Percentiles rank a stretch among this genome's conserved stretches.
phyloP scores from a whole-genome alignment of 306 rosid species.

The Vigna angularis region DNA sequence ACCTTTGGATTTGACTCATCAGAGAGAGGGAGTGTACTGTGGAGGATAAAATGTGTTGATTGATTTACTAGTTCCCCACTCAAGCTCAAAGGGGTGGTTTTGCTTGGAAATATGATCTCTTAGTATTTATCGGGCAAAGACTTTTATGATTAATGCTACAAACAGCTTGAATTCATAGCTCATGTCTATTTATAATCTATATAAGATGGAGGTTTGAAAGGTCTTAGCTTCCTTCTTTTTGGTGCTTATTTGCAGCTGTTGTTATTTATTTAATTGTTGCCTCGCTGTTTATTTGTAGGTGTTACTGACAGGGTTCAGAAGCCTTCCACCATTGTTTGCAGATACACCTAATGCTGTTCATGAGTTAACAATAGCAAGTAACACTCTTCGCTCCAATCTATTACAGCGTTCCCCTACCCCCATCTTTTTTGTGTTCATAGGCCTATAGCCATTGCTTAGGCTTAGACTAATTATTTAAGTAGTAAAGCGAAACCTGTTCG shows the following conservation, averaged over 20 bases:
- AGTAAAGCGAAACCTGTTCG: conserved; percentile 2
- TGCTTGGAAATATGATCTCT: background rate
- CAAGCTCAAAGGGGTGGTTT: background rate
- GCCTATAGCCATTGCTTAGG: background rate
- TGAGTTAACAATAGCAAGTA: conserved; percentile 90
- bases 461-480: conserved; percentile 1
- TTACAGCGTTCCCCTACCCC: background rate
- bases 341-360: conserved; percentile 73
- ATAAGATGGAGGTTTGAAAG: background rate
- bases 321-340: conserved; percentile 94
- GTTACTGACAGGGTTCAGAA: conserved; percentile 72
- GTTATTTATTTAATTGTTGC: background rate
- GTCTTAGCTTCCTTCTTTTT: conserved; percentile 11
- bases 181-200: background rate
- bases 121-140: background rate
- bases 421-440: background rate
- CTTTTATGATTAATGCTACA: conserved; percentile 17
- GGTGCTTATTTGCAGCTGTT: background rate
- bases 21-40: background rate
- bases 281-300: conserved; percentile 59
- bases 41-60: background rate
- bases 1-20: background rate
- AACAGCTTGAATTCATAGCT: background rate
- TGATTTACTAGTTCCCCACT: background rate
- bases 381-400: conserved; percentile 42